These are phyloP conservation scores for Talaromyces sp. DNA, from an alignment of 2,329 filamentous ascomycete species.

Conservation along the genomic window DNA sequence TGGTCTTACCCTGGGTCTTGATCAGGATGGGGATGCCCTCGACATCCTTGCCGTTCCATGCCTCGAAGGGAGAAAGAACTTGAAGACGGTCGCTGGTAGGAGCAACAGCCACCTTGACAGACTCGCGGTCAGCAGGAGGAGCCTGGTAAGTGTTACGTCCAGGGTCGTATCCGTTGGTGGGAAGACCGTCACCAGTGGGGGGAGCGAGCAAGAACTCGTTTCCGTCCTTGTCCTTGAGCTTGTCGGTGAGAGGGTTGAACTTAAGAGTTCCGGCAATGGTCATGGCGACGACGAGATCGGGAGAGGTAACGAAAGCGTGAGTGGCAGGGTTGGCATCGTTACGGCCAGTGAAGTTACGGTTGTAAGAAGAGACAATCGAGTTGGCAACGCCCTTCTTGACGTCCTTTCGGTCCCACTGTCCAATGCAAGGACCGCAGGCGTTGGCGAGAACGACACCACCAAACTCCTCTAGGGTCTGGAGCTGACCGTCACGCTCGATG, in stretches of 20 bases:
- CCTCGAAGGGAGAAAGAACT: constrained; percentile 74
- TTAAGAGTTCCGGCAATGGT: constrained; percentile 75
- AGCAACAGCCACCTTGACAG: constrained; percentile 74
- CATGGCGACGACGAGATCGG: constrained; percentile 83
- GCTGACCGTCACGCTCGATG: constrained; percentile 82
- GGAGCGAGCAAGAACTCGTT: constrained; percentile 87
- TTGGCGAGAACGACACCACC: constrained; percentile 93
- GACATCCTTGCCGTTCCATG: constrained; percentile 92
- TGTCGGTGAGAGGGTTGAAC: constrained; percentile 95
- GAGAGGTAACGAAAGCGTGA: constrained; percentile 87
- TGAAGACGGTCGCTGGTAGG: constrained; percentile 92
- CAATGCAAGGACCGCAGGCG: constrained; percentile 88
- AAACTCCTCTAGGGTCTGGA: constrained; percentile 93
- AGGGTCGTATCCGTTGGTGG: constrained; percentile 76
- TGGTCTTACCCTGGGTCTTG: constrained; percentile 95
- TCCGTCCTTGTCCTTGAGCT: constrained; percentile 88
- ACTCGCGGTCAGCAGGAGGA: constrained; percentile 71
- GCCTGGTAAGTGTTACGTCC: constrained; percentile 94
- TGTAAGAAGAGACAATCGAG: constrained; percentile 98
- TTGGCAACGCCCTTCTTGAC: constrained; percentile 94
- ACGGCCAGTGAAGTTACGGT: constrained; percentile 98
- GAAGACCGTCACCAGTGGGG: constrained; percentile 77
- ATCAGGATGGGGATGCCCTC: constrained; percentile 82
- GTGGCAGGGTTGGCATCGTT: constrained; percentile 95
- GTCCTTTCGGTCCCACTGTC: constrained; percentile 90